Percentiles rank a stretch among this genome's conserved stretches.
Evolutionary conservation across 768 basidiomycete genomes (phyloP).

Genomic region (Pulveroboletus sp.): DNA sequence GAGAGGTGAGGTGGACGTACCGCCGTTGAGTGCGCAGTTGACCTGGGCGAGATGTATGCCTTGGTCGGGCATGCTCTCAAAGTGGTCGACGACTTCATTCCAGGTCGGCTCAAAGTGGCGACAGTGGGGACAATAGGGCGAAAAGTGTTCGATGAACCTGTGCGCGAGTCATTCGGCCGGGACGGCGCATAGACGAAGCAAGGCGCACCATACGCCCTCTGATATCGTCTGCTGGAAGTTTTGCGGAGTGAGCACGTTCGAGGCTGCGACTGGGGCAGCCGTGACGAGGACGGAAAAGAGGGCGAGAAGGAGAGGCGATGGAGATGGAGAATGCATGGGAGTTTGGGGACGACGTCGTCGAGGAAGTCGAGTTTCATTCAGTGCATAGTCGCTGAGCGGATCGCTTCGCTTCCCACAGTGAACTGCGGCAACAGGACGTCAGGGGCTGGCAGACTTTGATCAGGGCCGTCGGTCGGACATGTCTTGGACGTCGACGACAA

Average conservation of each 20-base stretch:
- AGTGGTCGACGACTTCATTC: constrained; percentile 57
- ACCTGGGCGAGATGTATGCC: constrained; percentile 71
- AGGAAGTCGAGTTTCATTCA: too few species aligned
- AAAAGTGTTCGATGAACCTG: constrained; percentile 83
- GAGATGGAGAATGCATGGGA: constrained; percentile 2
- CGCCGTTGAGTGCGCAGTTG: constrained; percentile 73
- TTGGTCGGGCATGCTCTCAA: constrained; percentile 36
- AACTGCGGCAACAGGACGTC: too few species aligned
- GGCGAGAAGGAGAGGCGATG: constrained; percentile 29
- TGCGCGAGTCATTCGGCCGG: neutral
- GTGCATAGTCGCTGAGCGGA: too few species aligned
- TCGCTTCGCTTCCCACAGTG: too few species aligned
- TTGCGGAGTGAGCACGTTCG: constrained; percentile 47
- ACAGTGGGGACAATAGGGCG: constrained; percentile 83
- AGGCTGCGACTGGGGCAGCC: constrained; percentile 34
- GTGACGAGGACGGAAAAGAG: constrained; percentile 19
- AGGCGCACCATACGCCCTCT: constrained; percentile 55
- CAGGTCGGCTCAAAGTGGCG: constrained; percentile 77
- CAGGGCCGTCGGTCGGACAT: too few species aligned
- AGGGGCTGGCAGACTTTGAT: too few species aligned
- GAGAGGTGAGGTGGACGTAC: constrained; percentile 36
- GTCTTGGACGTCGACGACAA: too few species aligned
- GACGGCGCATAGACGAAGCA: neutral
- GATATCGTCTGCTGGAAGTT: constrained; percentile 51
- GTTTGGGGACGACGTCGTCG: neutral